Evolutionary conservation across 176 grass and related monocot species (phyloP), one percentile per base, ranked within the genome.

Genomic region (Bonia amplexicaulis): DNA sequence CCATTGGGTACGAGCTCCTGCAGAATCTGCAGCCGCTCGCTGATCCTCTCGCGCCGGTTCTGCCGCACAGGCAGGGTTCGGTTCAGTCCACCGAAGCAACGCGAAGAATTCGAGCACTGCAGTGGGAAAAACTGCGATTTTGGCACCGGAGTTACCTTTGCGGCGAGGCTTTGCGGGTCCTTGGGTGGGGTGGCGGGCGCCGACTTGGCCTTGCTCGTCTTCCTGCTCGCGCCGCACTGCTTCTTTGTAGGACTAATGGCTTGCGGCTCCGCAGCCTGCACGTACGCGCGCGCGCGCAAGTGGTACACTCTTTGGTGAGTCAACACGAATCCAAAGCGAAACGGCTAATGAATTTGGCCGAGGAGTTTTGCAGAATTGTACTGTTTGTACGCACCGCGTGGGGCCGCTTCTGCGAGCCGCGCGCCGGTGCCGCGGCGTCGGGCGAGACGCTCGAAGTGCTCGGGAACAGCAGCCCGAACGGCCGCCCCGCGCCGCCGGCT

Each of bases 1-100:
- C 97, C 93, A 62, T 91, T 99, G 39, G 97, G 93, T 20, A 99
- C 92, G n/a, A 99, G 84, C 87, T 99, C 91, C 91, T 99, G 93
- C 73, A 99, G 92, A 25, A 87, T 75, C 80, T 82, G 85, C 12
- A 96, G 90, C 52, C 93, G 85, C 71, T 98, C 96, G 46, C 96
- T 95, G 48, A 98, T 98, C 76, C 92, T 60, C 77, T 95, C 96
- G 33, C 96, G 83, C 37, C 96, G 93, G 52, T 85, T 92, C 97
- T 99, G 76, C 76, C 73, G 6, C 57, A 47, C 17, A 40, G 33
- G 26, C 33, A 68, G 19, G 12, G 20, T 13, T 64, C 14, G 65
- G 3, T 63, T 81, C 74, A 61, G 52, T 77, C 40, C 59, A 85
- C 1, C 5, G 29, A 62, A 41, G 33, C 10, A 57, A 35, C 3